A percentile compares a stretch with the other conserved stretches of the same genome.
Conservation (phyloP, 1,284 basidiomycete genomes). For the Ceratobasidium sp. region DNA sequence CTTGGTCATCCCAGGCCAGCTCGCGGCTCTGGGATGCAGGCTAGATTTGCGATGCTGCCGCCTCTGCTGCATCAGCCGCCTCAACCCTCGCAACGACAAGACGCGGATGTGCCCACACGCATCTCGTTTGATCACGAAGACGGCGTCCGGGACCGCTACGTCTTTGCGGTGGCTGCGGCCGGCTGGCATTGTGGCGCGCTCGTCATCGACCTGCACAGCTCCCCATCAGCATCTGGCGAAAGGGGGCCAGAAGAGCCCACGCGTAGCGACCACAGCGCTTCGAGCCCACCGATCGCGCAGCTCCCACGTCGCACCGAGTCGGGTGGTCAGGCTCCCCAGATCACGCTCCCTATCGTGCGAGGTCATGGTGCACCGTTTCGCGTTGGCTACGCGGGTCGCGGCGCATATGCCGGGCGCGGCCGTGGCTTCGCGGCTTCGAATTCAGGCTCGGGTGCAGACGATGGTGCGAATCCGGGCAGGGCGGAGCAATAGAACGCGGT, state of each 20-base stretch:
- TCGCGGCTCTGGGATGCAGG: slow-evolving; percentile 15
- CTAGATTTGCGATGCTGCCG: slow-evolving; percentile 54
- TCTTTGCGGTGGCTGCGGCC: slow-evolving; percentile 75
- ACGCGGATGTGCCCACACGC: slow-evolving; percentile 66
- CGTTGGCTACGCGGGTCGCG: slow-evolving; percentile 38
- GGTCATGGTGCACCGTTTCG: slow-evolving; percentile 20
- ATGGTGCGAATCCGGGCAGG: slow-evolving; percentile 36
- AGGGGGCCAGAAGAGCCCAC: not conserved
- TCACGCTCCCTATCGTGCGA: slow-evolving; percentile 39
- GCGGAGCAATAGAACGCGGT: slow-evolving; percentile 9
- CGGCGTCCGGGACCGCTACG: slow-evolving; percentile 64
- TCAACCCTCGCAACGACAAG: slow-evolving; percentile 54
- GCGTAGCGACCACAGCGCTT: slow-evolving; percentile 1
- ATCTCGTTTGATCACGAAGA: slow-evolving; percentile 70
- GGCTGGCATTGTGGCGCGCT: slow-evolving; percentile 91
- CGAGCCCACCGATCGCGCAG: slow-evolving; percentile 28
- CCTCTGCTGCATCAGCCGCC: slow-evolving; percentile 50
- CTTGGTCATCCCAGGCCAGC: slow-evolving; percentile 73
- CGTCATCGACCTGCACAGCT: slow-evolving; percentile 68
- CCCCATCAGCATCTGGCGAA: slow-evolving; percentile 23
- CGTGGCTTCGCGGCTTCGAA: slow-evolving; percentile 31
- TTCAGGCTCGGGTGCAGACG: slow-evolving; percentile 37
- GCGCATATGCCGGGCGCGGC: slow-evolving; percentile 37
- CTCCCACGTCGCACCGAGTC: slow-evolving; percentile 34
- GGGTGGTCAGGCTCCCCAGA: slow-evolving; percentile 18